Base-by-base conservation (phyloP, 1,139 yeast species). In the Spathaspora sp. region DNA sequence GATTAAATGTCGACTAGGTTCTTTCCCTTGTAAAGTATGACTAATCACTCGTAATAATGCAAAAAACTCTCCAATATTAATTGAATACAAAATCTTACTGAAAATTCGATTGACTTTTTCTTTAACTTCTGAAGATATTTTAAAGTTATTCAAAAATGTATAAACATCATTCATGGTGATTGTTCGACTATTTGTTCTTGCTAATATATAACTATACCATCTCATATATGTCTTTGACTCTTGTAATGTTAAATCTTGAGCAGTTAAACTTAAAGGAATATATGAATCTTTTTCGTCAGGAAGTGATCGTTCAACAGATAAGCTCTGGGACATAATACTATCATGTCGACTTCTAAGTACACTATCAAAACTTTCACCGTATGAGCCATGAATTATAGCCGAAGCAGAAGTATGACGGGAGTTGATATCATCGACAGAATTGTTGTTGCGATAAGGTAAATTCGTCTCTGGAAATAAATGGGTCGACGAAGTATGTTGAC, bases 21-120 rank as follows among this genome's bases (percentile, higher is more conserved):
- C 62, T 38, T 64, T 55, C 1, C 83, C 83, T 39, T 58, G 60
- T 31, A 78, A 56, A 0, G 80, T 68, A 59, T 84, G 89, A 13
- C 89, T 75, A 20, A 86, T 74, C 36, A 86, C 67, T 56, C 95
- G 70, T 45, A 86, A 61, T 39, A 85, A 70, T 1, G 93, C 93
- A 65, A 82, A 86, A 60, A 86, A 86, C 60, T 85, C 89, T 4
- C 91, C 91, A 48, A 85, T 80, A 56, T 84, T 84, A 47, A 86
- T 69, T 9, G 84, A 74, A 45, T 65, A 60, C 29, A 73, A 59
- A 43, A 78, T 74, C 45, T 78, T 76, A 47, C 68, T 65, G 56
- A 85, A 86, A 8, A 85, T 72, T 36, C 68, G 67, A 43, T 65
- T 67, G 44, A 85, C 69, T 46, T 76, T 61, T 8, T 72, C 74